A percentile compares a stretch with the other conserved stretches of the same genome.
Conservation (phyloP, 2,329 filamentous ascomycete genomes). For the Kalmusia sp. region DNA sequence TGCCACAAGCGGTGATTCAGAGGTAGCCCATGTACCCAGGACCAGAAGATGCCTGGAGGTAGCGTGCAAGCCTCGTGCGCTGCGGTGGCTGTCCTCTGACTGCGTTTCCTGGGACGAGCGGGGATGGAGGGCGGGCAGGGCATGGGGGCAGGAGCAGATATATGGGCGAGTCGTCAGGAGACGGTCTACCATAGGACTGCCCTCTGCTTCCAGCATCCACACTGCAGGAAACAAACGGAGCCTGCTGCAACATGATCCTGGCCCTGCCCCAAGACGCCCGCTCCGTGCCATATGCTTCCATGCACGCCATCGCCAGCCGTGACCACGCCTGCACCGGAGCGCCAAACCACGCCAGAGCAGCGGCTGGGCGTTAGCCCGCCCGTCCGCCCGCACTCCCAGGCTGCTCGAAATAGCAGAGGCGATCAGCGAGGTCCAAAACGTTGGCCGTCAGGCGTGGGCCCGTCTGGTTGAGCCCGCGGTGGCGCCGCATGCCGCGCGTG, state of each 20-base stretch:
- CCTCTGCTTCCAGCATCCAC: conserved; percentile 16
- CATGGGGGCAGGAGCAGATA: conserved; percentile 32
- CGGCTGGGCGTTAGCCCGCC: conserved; percentile 27
- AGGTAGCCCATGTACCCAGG: conserved; percentile 13
- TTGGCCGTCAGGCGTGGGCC: conserved; percentile 28
- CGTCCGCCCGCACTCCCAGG: conserved; percentile 29
- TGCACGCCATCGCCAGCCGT: conserved; percentile 33
- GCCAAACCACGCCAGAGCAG: conserved; percentile 16
- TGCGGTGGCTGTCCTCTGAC: conserved; percentile 24
- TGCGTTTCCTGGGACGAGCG: conserved; percentile 19
- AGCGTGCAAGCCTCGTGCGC: conserved; percentile 33
- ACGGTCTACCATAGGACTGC: conserved; percentile 17
- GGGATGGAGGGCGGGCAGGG: conserved; percentile 20
- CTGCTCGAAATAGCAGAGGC: conserved; percentile 36
- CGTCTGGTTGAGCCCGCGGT: conserved; percentile 21
- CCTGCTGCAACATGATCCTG: conserved; percentile 13
- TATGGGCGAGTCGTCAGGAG: conserved; percentile 35
- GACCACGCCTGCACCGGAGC: conserved; percentile 16
- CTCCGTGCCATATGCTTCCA: conserved; percentile 19
- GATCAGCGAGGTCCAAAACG: conserved; percentile 33
- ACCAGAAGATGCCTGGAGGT: conserved; percentile 16
- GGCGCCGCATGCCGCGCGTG: conserved; percentile 12
- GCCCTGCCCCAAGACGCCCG: conserved; percentile 22
- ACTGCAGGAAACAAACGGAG: conserved; percentile 35
- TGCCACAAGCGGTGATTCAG: conserved; percentile 38